Evolutionary conservation across 495 filamentous ascomycete species (phyloP), one percentile per base, ranked within the genome.

Genomic region (Cercophora scortea): DNA sequence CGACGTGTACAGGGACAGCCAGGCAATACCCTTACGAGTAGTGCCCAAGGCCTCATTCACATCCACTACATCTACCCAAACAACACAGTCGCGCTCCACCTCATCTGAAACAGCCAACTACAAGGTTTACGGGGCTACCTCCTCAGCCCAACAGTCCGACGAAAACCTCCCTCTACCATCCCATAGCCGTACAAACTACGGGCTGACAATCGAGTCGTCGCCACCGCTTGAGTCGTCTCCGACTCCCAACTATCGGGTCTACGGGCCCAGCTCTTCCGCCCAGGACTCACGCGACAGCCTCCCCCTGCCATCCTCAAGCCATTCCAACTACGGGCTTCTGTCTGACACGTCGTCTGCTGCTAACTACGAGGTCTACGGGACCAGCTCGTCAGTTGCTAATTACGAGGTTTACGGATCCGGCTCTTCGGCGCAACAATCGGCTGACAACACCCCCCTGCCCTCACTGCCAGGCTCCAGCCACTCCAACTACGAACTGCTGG

Each of bases 71-170:
- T 75, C 76, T 11, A 63, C 64, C 10, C 54, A 65, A 43, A 71
- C 67, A 13, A 58, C 59, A 48, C 25, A 25, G 25, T 25, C 25
- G 25, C 25, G 25, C 25, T 72, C 75, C 34, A 75, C 72, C 8
- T 62, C 70, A 16, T 78, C 76, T 39, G 77, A 78, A 45, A 73
- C 61, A 8, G 66, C 75, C 13, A 81, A 81, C 61, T 80, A 79
- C 71, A 77, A 75, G 58, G 66, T 79, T 25, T 74, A 77, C 54
- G 69, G 71, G 5, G 53, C 53, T 47, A 62, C 63, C 44, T 59
- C 60, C 18, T 61, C 63, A 4, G 51, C 57, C 7, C 64, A 64
- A 25, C 59, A 71, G 34, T 64, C 69, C 6, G 55, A 34, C 52
- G 68, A 73, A 38, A 71, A 69, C 58, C 62, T 71, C 47, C 52